A percentile compares a stretch with the other conserved stretches of the same genome.
Evolutionary conservation across 225 moss, liverwort and hornwort genomes (phyloP).

Genomic region (Bryoerythrophyllum caledonicum): DNA sequence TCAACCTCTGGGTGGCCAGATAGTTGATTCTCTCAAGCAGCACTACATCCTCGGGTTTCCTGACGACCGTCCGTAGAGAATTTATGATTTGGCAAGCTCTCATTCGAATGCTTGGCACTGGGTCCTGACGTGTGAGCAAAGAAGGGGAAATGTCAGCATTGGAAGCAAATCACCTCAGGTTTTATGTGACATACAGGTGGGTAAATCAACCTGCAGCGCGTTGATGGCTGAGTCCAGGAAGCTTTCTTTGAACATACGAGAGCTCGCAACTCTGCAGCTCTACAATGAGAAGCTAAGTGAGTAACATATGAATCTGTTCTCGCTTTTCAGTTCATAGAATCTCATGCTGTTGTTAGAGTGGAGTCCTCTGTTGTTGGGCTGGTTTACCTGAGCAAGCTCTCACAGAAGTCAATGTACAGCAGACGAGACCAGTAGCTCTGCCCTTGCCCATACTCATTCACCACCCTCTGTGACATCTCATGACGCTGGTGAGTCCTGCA

Average conservation of each 20-base stretch:
- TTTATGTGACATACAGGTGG: background rate
- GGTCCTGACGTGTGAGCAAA: constrained; percentile 60
- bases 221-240: constrained; percentile 86
- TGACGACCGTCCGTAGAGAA: constrained; percentile 74
- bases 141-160: constrained; percentile 19
- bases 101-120: constrained; percentile 95
- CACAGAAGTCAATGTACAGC: constrained; percentile 92
- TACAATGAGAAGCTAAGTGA: constrained; percentile 39
- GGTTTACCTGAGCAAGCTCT: constrained; percentile 81
- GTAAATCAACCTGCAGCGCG: constrained; percentile 70
- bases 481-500: constrained; percentile 73
- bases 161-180: background rate
- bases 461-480: constrained; percentile 79
- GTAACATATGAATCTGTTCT: constrained; percentile 19
- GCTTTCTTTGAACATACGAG: constrained; percentile 90
- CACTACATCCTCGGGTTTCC: constrained; percentile 82
- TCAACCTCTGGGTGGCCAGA: constrained; percentile 88
- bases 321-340: background rate
- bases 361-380: constrained; percentile 20
- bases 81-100: constrained; percentile 83
- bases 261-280: constrained; percentile 88
- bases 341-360: background rate
- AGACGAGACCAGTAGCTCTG: constrained; percentile 92
- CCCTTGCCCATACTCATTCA: constrained; percentile 91
- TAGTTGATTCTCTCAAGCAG: constrained; percentile 88